Conservation (phyloP, 495 filamentous ascomycete genomes). For the Terfezia boudieri region DNA sequence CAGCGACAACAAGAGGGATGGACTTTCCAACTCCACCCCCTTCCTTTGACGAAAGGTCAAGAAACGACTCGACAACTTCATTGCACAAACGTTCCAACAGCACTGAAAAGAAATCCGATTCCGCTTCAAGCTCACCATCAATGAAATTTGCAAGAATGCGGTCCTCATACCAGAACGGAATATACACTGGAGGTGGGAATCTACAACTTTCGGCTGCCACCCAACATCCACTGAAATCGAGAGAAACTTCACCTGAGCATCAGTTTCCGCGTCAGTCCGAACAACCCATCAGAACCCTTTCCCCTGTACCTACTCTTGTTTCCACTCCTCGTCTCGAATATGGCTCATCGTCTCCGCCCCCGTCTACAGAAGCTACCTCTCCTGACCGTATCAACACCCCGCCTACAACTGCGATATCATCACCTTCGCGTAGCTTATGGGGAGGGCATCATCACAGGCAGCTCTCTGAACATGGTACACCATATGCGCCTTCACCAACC, state of each 20-base stretch:
- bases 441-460: not conserved
- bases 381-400: not conserved
- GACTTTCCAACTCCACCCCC: not conserved
- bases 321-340: not conserved
- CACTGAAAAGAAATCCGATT: not conserved
- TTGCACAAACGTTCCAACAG: not conserved
- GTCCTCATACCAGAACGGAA: not conserved
- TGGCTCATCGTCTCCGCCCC: not conserved
- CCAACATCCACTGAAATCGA: not conserved
- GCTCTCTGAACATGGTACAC: not conserved
- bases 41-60: not conserved
- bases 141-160: not conserved
- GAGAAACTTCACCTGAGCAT: not conserved
- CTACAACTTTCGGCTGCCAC: not conserved
- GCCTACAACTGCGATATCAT: not conserved
- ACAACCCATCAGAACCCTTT: not conserved
- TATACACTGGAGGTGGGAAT: not conserved
- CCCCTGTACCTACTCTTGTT: not conserved
- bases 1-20: not conserved
- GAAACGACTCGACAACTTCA: not conserved
- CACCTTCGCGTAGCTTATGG: not conserved
- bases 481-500: conserved; percentile 7
- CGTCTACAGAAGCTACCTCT: not conserved
- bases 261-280: not conserved
- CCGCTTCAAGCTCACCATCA: not conserved